phyloP scores from a whole-genome alignment of 106 monocot genomes.

The Apostasia shenzhenica region DNA sequence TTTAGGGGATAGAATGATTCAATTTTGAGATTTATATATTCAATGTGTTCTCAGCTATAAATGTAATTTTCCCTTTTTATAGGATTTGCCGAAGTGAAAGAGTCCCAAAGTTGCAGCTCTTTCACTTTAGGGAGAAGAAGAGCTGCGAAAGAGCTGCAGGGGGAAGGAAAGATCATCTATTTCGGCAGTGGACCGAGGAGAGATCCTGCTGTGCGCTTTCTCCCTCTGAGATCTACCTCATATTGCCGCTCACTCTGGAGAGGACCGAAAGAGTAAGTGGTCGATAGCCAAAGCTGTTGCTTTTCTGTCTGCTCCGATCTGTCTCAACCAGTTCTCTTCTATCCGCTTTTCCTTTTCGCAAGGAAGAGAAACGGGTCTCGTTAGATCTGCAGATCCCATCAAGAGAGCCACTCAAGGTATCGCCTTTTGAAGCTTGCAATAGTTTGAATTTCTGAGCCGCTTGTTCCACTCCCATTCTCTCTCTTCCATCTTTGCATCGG shows the following conservation, averaged over 20 bases:
- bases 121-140: not conserved
- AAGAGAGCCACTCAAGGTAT: not conserved
- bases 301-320: not conserved
- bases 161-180: not conserved
- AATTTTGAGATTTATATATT: too few relatives aligned
- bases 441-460: not conserved
- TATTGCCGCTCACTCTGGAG: not conserved
- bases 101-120: too few relatives aligned
- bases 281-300: not conserved
- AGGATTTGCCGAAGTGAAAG: too few relatives aligned
- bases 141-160: not conserved
- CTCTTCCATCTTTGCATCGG: too few relatives aligned
- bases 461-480: not conserved
- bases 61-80: too few relatives aligned
- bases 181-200: not conserved
- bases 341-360: not conserved
- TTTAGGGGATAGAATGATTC: too few relatives aligned
- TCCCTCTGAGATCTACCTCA: not conserved
- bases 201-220: not conserved
- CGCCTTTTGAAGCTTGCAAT: not conserved
- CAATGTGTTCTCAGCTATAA: too few relatives aligned
- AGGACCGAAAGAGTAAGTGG: not conserved
- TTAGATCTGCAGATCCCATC: conserved; percentile 1
- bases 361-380: not conserved
- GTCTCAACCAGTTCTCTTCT: not conserved